phyloP scores from a whole-genome alignment of 2,329 filamentous ascomycete genomes.

The Aspergillus cejpii region DNA sequence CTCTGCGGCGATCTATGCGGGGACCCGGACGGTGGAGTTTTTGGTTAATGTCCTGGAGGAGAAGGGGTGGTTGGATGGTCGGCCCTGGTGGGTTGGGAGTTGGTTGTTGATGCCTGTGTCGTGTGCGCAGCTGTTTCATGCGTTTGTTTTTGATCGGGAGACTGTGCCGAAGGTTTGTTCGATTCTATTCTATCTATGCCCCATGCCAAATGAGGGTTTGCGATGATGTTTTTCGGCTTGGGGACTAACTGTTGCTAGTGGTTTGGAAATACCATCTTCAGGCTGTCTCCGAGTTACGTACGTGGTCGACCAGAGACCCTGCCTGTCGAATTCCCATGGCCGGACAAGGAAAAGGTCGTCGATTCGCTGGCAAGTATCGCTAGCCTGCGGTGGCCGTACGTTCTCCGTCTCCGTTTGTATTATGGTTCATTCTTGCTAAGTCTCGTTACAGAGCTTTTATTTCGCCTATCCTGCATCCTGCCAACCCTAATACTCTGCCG shows the following conservation, averaged over 20 bases:
- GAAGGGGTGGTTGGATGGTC: slow-evolving; percentile 59
- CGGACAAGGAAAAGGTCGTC: slow-evolving; percentile 65
- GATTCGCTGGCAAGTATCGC: slow-evolving; percentile 78
- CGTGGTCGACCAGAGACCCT: slow-evolving; percentile 64
- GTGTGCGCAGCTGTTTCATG: slow-evolving; percentile 68
- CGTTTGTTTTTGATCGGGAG: slow-evolving; percentile 69
- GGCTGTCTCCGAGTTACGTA: slow-evolving; percentile 71
- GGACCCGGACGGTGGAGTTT: slow-evolving; percentile 78
- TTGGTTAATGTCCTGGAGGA: slow-evolving; percentile 76
- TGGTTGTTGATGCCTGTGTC: slow-evolving; percentile 74
- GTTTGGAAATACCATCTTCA: slow-evolving; percentile 60
- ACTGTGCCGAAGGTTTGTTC: slow-evolving; percentile 58
- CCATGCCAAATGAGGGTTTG: no score
- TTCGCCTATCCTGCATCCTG: slow-evolving; percentile 80
- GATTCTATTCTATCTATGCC: no score
- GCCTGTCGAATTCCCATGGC: slow-evolving; percentile 64
- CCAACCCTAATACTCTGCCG: slow-evolving; percentile 52
- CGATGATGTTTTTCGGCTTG: no score
- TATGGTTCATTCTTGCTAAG: neutral
- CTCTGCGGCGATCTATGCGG: slow-evolving; percentile 71
- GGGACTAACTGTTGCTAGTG: slow-evolving; percentile 33
- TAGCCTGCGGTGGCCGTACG: slow-evolving; percentile 73
- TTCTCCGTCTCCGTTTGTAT: slow-evolving; percentile 18
- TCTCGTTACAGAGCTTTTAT: slow-evolving; percentile 57
- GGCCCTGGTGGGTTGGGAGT: slow-evolving; percentile 78